Evolutionary conservation across 1,284 basidiomycete genomes (phyloP), one percentile per base, ranked within the genome.

Genomic region (Ustilago crameri): DNA sequence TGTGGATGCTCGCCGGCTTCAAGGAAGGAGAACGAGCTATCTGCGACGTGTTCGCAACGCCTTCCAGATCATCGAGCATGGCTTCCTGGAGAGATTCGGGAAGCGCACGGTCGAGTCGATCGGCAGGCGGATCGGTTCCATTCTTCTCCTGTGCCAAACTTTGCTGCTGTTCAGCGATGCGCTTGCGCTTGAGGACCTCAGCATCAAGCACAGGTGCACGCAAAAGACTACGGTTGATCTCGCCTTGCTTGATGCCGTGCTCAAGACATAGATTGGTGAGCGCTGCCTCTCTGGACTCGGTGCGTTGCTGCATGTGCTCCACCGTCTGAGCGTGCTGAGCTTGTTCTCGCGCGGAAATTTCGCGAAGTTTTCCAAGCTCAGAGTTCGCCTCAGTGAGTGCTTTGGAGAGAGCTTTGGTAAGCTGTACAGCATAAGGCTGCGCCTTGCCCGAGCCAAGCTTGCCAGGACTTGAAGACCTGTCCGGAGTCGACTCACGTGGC

Each of bases 1-100:
- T 63, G 51, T 56, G 46, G 5, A 74, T 34, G 53, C 64, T 67
- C 4, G 56, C 35, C 4, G 59, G 51, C 42, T 65, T 68, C 43
- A 51, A 23, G 3, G 64, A 65, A 0, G 63, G 69, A n/a, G 62
- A 74, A 27, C 32, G 41, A 17, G 56, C 45, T 14, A 51, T 22
- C 9, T 47, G 30, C 7, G 59, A 66, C 5, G 58, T 51, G 34
- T 59, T 65, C 12, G 44, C 44, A 5, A 59, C 43, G 35, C 61
- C 74, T 10, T 77, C 71, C 12, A 80, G 51, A 30, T 74, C 77
- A 3, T 79, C 79, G 3, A 75, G 63, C 79, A 81, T 81, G 2
- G 79, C 79, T 42, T 81, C 78, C 40, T 74, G 76, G 9, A 81
- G 43, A 2, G 78, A 80, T 9, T 67, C 53, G 8, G 75, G 75